Evolutionary conservation across 139 green algal genomes (phyloP).

Genomic region (Eudorina sp.): DNA sequence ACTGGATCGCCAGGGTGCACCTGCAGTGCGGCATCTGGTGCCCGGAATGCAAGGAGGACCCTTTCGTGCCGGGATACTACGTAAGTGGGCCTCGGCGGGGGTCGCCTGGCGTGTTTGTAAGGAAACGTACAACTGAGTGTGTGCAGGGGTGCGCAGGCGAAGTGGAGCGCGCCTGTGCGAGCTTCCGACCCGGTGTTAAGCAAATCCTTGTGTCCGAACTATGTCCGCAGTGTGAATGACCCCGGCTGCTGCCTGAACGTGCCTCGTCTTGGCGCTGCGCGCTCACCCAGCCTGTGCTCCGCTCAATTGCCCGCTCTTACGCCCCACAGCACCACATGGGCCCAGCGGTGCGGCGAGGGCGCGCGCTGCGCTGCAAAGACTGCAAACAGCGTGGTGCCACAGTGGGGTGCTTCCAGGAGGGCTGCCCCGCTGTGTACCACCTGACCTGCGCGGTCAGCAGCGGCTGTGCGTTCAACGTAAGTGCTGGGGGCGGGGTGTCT

Average conservation of each 20-base stretch:
- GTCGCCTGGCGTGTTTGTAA: not conserved
- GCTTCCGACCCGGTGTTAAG: too few relatives aligned
- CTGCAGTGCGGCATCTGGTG: conserved; percentile 51
- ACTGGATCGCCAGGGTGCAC: conserved; percentile 50
- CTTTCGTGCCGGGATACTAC: conserved; percentile 15
- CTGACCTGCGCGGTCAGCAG: conserved; percentile 30
- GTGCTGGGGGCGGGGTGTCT: not conserved
- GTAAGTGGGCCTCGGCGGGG: not conserved
- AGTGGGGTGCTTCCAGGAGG: conserved; percentile 46
- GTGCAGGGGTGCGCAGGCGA: too few relatives aligned
- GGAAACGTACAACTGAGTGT: too few relatives aligned
- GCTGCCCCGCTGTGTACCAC: conserved; percentile 53
- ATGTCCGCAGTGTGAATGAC: too few relatives aligned
- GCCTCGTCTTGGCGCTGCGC: too few relatives aligned
- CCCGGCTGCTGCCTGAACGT: too few relatives aligned
- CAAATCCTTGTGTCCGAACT: too few relatives aligned
- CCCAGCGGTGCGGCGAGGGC: conserved; percentile 26
- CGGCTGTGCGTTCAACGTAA: conserved; percentile 30
- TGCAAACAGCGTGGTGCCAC: conserved; percentile 50
- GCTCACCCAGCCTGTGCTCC: too few relatives aligned
- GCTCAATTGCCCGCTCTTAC: not conserved
- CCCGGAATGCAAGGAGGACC: conserved; percentile 50
- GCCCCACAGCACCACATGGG: conserved; percentile 45
- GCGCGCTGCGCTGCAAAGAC: conserved; percentile 38
- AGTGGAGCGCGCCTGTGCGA: too few relatives aligned